These are phyloP conservation scores for Syncephalastrum sp. DNA, from an alignment of 371 early-diverging fungal species.

Conservation along the genomic window DNA sequence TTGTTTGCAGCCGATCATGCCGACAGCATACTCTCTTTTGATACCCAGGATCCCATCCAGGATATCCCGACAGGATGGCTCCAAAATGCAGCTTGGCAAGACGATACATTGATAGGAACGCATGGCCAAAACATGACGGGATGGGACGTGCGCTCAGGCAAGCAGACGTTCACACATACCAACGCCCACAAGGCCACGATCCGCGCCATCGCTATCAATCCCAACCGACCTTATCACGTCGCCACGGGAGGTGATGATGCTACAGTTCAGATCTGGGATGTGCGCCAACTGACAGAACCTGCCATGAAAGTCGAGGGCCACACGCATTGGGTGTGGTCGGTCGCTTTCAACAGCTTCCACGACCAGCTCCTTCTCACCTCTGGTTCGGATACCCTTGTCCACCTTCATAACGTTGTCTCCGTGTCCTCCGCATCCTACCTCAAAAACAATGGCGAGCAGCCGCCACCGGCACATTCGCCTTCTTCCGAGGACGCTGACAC, in stretches of 20 bases:
- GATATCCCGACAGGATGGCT: conserved; percentile 12
- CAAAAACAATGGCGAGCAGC: conserved; percentile 25
- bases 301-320: conserved; percentile 72
- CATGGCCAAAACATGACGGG: conserved; percentile 56
- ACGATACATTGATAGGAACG: conserved; percentile 51
- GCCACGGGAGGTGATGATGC: conserved; percentile 89
- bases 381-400: conserved; percentile 83
- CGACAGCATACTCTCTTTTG: conserved; percentile 10
- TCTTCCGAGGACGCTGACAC: conserved; percentile 18
- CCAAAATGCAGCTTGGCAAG: conserved; percentile 69
- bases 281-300: conserved; percentile 51
- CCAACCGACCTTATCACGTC: conserved; percentile 78
- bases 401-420: conserved; percentile 78
- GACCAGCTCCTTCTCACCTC: conserved; percentile 88
- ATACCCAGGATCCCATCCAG: conserved; percentile 7
- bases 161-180: conserved; percentile 41
- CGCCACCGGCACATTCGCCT: conserved; percentile 5
- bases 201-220: conserved; percentile 81
- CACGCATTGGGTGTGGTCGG: conserved; percentile 87
- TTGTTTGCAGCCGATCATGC: too few species aligned
- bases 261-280: conserved; percentile 81
- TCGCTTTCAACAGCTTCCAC: conserved; percentile 82
- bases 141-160: conserved; percentile 67
- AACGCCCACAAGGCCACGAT: conserved; percentile 67
- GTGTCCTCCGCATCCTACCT: conserved; percentile 74